phyloP scores from a whole-genome alignment of 139 green algal genomes.

The Coccomyxa sp. region DNA sequence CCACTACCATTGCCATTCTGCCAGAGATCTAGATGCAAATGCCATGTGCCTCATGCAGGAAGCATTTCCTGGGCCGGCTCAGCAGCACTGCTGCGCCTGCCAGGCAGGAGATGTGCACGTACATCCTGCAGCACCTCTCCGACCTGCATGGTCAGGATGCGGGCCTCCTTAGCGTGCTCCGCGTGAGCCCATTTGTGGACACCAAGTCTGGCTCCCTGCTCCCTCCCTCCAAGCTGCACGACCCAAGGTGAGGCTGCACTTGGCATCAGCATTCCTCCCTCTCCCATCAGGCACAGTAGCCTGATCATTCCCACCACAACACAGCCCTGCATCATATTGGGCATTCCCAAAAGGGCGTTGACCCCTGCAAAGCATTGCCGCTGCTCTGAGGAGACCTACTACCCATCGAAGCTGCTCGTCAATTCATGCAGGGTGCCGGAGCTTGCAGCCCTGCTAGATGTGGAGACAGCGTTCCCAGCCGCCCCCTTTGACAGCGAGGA shows the following conservation, averaged over 20 bases:
- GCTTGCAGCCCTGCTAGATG: slow-evolving; percentile 57
- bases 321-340: too few species aligned
- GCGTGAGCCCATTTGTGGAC: slow-evolving; percentile 40
- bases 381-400: too few species aligned
- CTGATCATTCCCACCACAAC: too few species aligned
- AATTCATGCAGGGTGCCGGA: slow-evolving; percentile 33
- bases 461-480: slow-evolving; percentile 41
- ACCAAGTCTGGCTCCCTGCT: slow-evolving; percentile 33
- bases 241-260: slow-evolving; percentile 32
- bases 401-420: background rate
- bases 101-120: slow-evolving; percentile 20
- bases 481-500: slow-evolving; percentile 28
- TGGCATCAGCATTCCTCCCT: too few species aligned
- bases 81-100: background rate
- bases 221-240: slow-evolving; percentile 50
- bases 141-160: slow-evolving; percentile 26
- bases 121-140: slow-evolving; percentile 18
- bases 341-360: too few species aligned
- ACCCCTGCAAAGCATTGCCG: too few species aligned
- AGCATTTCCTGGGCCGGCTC: slow-evolving; percentile 18
- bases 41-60: background rate
- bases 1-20: too few species aligned
- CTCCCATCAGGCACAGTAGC: too few species aligned
- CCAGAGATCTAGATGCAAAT: too few species aligned
- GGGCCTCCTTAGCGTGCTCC: slow-evolving; percentile 18